Percentiles rank a stretch among this genome's conserved stretches.
Evolutionary conservation across 2,329 filamentous ascomycete species (phyloP).

Genomic region (Diaporthe vaccinii): DNA sequence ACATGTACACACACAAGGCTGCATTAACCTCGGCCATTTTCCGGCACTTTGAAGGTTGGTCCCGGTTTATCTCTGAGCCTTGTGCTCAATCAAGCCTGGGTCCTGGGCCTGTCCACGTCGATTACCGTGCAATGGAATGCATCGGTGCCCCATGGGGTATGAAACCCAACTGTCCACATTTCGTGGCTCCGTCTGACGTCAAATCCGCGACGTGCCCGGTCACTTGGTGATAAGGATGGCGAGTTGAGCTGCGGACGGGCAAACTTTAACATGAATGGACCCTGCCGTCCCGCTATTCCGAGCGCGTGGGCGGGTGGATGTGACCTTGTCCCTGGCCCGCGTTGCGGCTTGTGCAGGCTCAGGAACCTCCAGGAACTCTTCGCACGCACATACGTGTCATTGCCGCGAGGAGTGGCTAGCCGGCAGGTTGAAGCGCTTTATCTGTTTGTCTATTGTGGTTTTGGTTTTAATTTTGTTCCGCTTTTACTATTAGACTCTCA

Average conservation of each 20-base stretch:
- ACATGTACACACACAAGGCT: constrained; percentile 14
- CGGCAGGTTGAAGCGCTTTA: not conserved
- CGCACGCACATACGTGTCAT: not conserved
- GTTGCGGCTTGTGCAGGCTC: constrained; percentile 14
- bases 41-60: constrained; percentile 20
- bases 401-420: not conserved
- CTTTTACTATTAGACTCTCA: not conserved
- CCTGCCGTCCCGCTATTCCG: constrained; percentile 15
- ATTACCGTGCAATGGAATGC: constrained; percentile 2
- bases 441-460: not conserved
- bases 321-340: not conserved
- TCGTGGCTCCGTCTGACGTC: not conserved
- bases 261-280: constrained; percentile 18
- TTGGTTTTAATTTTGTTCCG: not conserved
- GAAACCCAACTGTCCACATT: constrained; percentile 22
- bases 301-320: not conserved
- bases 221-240: not conserved
- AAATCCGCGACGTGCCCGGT: constrained; percentile 21
- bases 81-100: not conserved
- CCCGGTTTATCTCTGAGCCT: not conserved
- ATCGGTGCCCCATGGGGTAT: constrained; percentile 28
- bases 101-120: not conserved
- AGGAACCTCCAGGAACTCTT: not conserved
- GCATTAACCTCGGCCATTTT: constrained; percentile 25
- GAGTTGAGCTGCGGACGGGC: constrained; percentile 5